Conservation (phyloP, 176 grass and related monocot genomes). For the Bromus sterilis region DNA sequence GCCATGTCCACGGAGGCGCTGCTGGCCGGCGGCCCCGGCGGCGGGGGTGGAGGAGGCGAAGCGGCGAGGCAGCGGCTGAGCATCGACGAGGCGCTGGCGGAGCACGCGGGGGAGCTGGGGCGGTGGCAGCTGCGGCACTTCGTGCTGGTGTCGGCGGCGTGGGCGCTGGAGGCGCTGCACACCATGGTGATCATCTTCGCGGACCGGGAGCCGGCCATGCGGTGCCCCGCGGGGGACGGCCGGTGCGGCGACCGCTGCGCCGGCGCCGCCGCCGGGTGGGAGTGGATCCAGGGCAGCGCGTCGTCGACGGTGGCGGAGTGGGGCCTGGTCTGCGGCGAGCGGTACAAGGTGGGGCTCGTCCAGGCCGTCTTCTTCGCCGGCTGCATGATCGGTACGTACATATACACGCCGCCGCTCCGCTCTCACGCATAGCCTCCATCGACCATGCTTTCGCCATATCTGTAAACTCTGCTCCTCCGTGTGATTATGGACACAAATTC, state of each 20-base stretch:
- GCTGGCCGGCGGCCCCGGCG: background rate
- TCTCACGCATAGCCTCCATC: too few relatives aligned
- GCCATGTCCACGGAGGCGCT: constrained; percentile 33
- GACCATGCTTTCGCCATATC: too few relatives aligned
- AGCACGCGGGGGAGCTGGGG: constrained; percentile 77
- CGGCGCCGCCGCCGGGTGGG: constrained; percentile 30
- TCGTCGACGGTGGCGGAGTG: constrained; percentile 77
- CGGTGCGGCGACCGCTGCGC: constrained; percentile 41
- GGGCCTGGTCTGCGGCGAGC: constrained; percentile 63
- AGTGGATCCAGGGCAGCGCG: constrained; percentile 38
- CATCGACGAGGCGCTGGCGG: constrained; percentile 64
- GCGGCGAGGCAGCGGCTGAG: constrained; percentile 15
- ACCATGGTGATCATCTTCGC: constrained; percentile 97
- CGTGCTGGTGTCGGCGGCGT: constrained; percentile 63
- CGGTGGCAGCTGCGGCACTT: constrained; percentile 96
- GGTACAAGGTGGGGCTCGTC: constrained; percentile 81
- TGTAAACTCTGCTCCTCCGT: too few relatives aligned
- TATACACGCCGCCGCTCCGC: background rate
- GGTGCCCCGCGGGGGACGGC: background rate
- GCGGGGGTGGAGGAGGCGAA: background rate
- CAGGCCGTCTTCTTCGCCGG: constrained; percentile 76
- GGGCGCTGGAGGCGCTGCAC: constrained; percentile 88
- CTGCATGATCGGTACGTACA: constrained; percentile 73
- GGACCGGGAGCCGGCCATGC: constrained; percentile 52
- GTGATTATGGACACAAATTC: too few relatives aligned